Base-by-base conservation (phyloP, 495 filamentous ascomycete species). In the Pseudomonodictys pantanalensis region DNA sequence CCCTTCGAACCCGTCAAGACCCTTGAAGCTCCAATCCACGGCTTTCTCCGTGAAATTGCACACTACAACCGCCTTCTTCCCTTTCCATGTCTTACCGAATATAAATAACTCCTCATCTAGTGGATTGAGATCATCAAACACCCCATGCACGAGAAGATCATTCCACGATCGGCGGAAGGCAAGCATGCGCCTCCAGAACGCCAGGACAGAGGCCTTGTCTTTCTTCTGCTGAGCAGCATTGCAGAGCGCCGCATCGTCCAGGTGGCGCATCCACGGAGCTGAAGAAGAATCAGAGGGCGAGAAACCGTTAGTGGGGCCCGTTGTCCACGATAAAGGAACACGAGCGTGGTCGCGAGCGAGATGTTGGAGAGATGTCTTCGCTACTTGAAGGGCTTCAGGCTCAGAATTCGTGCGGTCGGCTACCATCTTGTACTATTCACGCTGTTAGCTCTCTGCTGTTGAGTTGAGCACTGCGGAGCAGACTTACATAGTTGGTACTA, bases 181-280 rank as follows among this genome's bases (percentile, higher is more conserved):
- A 1, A 85, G 72, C 47, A 84, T 74, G 3, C 70, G 65, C 4
- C 71, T 71, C 82, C 83, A 86, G 69, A 76, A 84, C 50, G 73
- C 58, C 53, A 81, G 79, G 8, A 77, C 70, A 2, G 78, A 81
- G 22, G 73, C 63, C 1, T 71, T 70, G 35, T 80, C 74, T 22
- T 67, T 65, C 41, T 75, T 67, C 58, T 83, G 78, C 2, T 71
- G 70, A n/a, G 74, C 75, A 26, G 77, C 81, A 52, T 85, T 86
- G 70, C 76, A 66, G 7, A 64, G 55, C 1, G 29, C 50, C 51
- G 78, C 79, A 2, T 62, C 72, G 4, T 78, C 75, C 66, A 83
- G 79, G 23, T 82, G 75, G 0, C 80, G 78, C 82, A 86, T 85
- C 83, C 83, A 86, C 1, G 83, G 82, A 52, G 75, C 78, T n/a